phyloP scores from a whole-genome alignment of 805 yeast species.

The Candida argentea region DNA sequence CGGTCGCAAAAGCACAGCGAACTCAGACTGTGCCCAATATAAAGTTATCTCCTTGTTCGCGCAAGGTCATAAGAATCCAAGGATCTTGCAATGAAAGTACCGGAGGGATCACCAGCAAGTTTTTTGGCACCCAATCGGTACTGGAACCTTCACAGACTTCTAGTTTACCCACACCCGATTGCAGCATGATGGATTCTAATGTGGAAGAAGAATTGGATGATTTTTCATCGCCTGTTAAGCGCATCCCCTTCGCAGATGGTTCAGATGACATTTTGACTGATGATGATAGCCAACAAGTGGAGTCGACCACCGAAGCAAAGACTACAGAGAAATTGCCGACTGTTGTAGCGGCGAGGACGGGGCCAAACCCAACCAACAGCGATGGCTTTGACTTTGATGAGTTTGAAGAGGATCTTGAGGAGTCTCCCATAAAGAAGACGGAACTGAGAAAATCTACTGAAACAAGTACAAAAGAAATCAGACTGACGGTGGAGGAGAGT shows the following conservation, averaged over 20 bases:
- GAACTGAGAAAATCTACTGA: neutral
- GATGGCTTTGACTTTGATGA: constrained; percentile 15
- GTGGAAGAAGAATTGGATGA: too few species aligned
- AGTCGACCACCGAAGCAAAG: neutral
- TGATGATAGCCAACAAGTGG: constrained; percentile 1
- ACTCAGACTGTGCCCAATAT: too few species aligned
- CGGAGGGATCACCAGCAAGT: constrained; percentile 4
- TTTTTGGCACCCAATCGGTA: too few species aligned
- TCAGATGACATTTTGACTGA: constrained; percentile 2
- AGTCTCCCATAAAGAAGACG: constrained; percentile 24
- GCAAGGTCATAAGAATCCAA: constrained; percentile 4
- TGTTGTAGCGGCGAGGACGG: too few species aligned
- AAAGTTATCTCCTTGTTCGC: constrained; percentile 6
- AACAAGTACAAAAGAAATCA: too few species aligned
- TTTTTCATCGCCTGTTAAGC: constrained; percentile 15
- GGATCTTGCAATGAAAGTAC: constrained; percentile 4
- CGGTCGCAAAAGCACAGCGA: too few species aligned
- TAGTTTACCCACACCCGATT: constrained; percentile 2
- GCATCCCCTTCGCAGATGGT: constrained; percentile 1
- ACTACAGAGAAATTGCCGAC: neutral
- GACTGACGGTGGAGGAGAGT: too few species aligned
- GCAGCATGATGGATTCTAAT: constrained; percentile 6
- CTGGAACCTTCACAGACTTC: too few species aligned
- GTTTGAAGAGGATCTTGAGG: constrained; percentile 29
- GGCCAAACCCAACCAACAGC: neutral